Conservation (phyloP, 768 basidiomycete genomes). For the Epithele typhae region DNA sequence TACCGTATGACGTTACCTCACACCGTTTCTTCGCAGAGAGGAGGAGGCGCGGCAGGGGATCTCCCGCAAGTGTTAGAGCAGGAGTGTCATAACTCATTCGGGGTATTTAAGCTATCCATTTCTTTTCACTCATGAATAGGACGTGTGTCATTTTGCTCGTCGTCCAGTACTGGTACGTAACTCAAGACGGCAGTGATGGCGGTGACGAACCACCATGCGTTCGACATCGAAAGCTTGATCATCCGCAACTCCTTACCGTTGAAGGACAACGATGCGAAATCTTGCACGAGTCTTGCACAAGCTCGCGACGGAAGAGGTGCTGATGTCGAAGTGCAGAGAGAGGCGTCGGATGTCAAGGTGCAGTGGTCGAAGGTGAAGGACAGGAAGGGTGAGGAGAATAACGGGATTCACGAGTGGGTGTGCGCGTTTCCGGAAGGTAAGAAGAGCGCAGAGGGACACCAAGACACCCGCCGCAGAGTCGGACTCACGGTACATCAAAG, state of each 20-base stretch:
- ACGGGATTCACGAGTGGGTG: conserved; percentile 54
- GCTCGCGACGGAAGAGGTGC: conserved; percentile 38
- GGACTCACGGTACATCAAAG: too few relatives aligned
- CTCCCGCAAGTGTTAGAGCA: conserved; percentile 19
- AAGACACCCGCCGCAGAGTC: not conserved
- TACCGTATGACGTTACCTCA: not conserved
- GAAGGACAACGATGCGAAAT: conserved; percentile 33
- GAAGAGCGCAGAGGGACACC: conserved; percentile 48
- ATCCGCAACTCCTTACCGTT: conserved; percentile 45
- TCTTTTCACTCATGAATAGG: too few relatives aligned
- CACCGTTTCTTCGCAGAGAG: conserved; percentile 18
- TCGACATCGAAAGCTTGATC: conserved; percentile 38
- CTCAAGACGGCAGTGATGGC: conserved; percentile 33
- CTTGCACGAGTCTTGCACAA: conserved; percentile 42
- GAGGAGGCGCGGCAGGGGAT: conserved; percentile 29
- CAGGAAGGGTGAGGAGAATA: not conserved
- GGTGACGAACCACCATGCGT: conserved; percentile 46
- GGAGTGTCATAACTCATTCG: too few relatives aligned
- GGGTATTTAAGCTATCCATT: too few relatives aligned
- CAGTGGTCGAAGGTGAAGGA: conserved; percentile 31
- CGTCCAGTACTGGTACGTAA: too few relatives aligned
- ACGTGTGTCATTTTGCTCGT: too few relatives aligned
- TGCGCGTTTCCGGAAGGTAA: conserved; percentile 39
- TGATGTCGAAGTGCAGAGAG: conserved; percentile 30
- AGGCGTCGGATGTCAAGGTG: conserved; percentile 17